Percentiles rank a stretch among this genome's conserved stretches.
These are phyloP conservation scores for Juglanconis juglandina DNA, from an alignment of 2,329 filamentous ascomycete species.

Conservation along the genomic window DNA sequence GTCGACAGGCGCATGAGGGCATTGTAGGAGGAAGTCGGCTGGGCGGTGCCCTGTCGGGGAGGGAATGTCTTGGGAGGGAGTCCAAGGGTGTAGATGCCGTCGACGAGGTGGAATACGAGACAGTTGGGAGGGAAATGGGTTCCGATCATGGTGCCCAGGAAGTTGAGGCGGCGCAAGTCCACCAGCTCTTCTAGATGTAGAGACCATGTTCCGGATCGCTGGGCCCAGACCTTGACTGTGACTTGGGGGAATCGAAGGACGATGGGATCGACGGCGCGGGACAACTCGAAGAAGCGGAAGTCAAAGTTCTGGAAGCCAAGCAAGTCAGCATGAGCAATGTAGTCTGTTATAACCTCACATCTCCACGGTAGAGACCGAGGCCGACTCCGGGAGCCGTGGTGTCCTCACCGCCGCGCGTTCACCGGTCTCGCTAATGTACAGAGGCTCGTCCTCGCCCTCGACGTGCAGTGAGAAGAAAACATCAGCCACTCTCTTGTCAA, in stretches of 20 bases:
- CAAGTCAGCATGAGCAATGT: constrained; percentile 16
- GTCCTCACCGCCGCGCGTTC: constrained; percentile 65
- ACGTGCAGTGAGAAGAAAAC: constrained; percentile 85
- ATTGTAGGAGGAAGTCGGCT: constrained; percentile 77
- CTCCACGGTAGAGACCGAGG: neutral
- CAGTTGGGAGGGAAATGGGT: constrained; percentile 77
- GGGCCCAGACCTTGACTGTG: constrained; percentile 72
- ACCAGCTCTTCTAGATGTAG: constrained; percentile 71
- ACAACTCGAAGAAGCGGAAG: constrained; percentile 80
- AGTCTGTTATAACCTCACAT: too few species aligned
- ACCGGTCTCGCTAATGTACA: constrained; percentile 86
- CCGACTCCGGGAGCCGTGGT: neutral
- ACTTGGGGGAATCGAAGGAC: constrained; percentile 65
- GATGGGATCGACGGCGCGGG: constrained; percentile 52
- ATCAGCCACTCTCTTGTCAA: constrained; percentile 72
- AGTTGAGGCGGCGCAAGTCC: constrained; percentile 71
- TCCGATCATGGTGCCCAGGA: constrained; percentile 68
- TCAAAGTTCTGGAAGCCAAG: constrained; percentile 65
- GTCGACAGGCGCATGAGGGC: constrained; percentile 84
- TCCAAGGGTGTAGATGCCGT: constrained; percentile 82
- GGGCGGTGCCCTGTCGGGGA: constrained; percentile 49
- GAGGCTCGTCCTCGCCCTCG: constrained; percentile 60
- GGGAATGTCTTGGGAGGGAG: constrained; percentile 51
- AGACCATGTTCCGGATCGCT: constrained; percentile 49
- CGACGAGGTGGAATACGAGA: constrained; percentile 77